phyloP scores from a whole-genome alignment of 2,329 filamentous ascomycete species.

The Colletotrichum neosansevieriae region DNA sequence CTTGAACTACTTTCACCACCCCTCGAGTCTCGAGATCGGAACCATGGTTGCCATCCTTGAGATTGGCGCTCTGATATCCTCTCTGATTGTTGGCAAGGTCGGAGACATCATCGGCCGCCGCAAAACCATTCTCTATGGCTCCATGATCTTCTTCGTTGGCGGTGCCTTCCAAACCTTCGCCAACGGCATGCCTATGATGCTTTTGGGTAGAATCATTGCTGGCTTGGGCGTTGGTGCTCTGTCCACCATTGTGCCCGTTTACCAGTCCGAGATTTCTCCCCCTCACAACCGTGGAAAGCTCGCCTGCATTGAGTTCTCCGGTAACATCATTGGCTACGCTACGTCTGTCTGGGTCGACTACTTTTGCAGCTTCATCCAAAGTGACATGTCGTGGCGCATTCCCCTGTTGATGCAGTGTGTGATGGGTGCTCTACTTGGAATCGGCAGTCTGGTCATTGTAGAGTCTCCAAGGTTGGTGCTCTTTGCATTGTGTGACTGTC shows the following conservation, averaged over 20 bases:
- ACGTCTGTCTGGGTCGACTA: slow-evolving; percentile 99
- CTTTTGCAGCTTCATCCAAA: slow-evolving; percentile 91
- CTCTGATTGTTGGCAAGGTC: slow-evolving; percentile 85
- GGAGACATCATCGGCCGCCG: slow-evolving; percentile 93
- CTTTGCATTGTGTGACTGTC: slow-evolving; percentile 6
- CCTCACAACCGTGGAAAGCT: slow-evolving; percentile 96
- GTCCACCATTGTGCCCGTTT: slow-evolving; percentile 92
- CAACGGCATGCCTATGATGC: slow-evolving; percentile 90
- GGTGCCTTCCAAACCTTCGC: slow-evolving; percentile 88
- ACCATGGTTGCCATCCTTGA: slow-evolving; percentile 99
- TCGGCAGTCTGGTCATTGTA: slow-evolving; percentile 92
- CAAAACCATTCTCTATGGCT: slow-evolving; percentile 92
- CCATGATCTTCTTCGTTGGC: slow-evolving; percentile 86
- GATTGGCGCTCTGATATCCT: slow-evolving; percentile 91
- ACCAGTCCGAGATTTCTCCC: slow-evolving; percentile 95
- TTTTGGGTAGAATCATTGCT: slow-evolving; percentile 83
- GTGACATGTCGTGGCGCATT: slow-evolving; percentile 88
- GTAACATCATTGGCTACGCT: slow-evolving; percentile 95
- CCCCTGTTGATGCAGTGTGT: slow-evolving; percentile 93
- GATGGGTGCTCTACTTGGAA: slow-evolving; percentile 87
- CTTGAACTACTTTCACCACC: slow-evolving; percentile 91
- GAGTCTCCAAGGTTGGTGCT: slow-evolving; percentile 87
- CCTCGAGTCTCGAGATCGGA: slow-evolving; percentile 86
- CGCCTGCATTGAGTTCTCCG: slow-evolving; percentile 97
- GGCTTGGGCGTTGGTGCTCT: slow-evolving; percentile 89